These are phyloP conservation scores for Suillus paluster DNA, from an alignment of 768 basidiomycete species.

Conservation along the genomic window DNA sequence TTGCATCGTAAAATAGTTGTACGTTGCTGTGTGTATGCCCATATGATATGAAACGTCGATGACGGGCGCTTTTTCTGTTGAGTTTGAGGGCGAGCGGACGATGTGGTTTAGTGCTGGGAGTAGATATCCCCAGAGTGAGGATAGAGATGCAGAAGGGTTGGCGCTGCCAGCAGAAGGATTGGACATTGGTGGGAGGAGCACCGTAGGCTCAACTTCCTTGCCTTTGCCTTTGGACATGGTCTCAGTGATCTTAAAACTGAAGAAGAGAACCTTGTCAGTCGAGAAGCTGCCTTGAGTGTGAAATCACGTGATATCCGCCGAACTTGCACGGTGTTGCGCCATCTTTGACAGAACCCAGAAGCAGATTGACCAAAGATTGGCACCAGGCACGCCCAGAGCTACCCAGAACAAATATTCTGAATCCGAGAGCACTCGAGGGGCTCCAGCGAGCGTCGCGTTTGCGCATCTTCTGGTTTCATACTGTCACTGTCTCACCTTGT, in stretches of 20 bases:
- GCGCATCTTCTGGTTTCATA: no score
- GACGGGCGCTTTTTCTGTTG: conserved; percentile 63
- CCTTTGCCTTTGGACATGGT: conserved; percentile 37
- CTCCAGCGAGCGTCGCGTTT: no score
- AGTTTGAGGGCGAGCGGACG: conserved; percentile 68
- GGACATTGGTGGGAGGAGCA: conserved; percentile 43
- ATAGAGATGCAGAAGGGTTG: conserved; percentile 73
- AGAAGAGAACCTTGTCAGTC: not conserved
- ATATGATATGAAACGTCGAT: conserved; percentile 76
- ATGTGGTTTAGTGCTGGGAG: conserved; percentile 79
- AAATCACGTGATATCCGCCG: not conserved
- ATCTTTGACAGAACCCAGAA: no score
- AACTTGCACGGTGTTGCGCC: no score
- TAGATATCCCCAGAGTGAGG: conserved; percentile 76
- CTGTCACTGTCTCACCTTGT: no score
- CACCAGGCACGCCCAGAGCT: no score
- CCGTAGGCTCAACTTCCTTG: conserved; percentile 26
- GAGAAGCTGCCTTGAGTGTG: not conserved
- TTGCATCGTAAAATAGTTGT: conserved; percentile 77
- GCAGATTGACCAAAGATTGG: no score
- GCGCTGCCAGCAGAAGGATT: conserved; percentile 67
- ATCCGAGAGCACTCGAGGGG: no score
- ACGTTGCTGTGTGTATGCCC: conserved; percentile 81
- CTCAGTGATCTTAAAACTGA: conserved; percentile 1
- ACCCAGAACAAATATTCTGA: no score